Conservation (phyloP, 2,329 filamentous ascomycete species). For the Tolypocladium ophioglossoides region DNA sequence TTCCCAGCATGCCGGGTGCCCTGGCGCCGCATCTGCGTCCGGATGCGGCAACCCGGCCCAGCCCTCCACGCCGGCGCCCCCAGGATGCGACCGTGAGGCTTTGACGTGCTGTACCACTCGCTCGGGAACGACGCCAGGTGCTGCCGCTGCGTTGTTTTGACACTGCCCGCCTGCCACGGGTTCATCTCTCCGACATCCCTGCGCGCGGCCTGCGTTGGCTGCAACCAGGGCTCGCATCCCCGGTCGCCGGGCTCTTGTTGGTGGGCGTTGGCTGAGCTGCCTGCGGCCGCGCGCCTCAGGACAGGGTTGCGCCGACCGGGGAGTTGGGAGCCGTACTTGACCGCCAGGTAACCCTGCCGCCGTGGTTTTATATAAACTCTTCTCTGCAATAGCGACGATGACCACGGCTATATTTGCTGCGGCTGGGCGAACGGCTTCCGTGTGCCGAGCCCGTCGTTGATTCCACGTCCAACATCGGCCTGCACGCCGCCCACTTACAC, state of each 20-base stretch:
- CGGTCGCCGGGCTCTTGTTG: background rate
- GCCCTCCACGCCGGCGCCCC: background rate
- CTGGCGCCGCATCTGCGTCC: background rate
- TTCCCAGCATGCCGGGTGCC: background rate
- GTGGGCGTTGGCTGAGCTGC: background rate
- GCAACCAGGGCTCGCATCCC: background rate
- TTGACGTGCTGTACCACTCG: slow-evolving; percentile 3
- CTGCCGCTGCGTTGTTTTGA: background rate
- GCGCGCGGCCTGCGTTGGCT: background rate
- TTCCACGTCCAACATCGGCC: background rate
- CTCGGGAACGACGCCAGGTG: background rate
- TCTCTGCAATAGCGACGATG: background rate
- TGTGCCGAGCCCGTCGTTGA: background rate
- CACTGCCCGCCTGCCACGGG: slow-evolving; percentile 1
- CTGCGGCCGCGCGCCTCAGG: background rate
- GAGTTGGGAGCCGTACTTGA: background rate
- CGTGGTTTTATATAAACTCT: background rate
- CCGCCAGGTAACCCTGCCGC: background rate
- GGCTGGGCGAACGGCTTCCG: background rate
- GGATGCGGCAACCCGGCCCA: background rate
- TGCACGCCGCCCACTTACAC: background rate
- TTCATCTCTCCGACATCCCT: background rate
- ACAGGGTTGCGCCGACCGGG: background rate
- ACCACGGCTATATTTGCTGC: no score
- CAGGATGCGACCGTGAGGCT: slow-evolving; percentile 1